Conservation (phyloP, 768 basidiomycete species). For the Auriscalpium vulgare region DNA sequence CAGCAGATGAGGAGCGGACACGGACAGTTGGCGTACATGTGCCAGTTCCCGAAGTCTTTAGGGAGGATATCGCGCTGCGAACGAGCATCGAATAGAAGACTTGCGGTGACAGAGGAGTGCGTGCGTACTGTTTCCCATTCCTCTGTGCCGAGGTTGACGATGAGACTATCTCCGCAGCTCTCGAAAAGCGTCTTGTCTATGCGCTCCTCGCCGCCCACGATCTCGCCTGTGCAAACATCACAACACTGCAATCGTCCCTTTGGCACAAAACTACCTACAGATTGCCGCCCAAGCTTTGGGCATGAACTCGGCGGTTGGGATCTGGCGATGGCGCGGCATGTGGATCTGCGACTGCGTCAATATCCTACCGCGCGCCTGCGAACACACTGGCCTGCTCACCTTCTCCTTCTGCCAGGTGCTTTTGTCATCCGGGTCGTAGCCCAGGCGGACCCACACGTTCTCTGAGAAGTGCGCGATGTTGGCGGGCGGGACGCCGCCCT, state of each 20-base stretch:
- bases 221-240: constrained; percentile 22
- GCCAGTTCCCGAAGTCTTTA: constrained; percentile 29
- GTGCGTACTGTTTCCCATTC: constrained; percentile 19
- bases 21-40: constrained; percentile 14
- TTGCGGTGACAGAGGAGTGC: neutral
- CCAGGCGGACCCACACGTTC: constrained; percentile 28
- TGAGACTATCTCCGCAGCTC: constrained; percentile 26
- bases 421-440: constrained; percentile 26
- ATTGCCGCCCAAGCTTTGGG: constrained; percentile 21
- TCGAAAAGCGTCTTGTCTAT: constrained; percentile 22
- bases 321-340: constrained; percentile 24
- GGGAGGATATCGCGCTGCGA: constrained; percentile 17
- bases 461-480: constrained; percentile 22
- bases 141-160: constrained; percentile 28
- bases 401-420: constrained; percentile 27
- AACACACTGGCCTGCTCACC: constrained; percentile 1
- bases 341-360: constrained; percentile 15
- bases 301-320: constrained; percentile 20
- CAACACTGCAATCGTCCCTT: neutral
- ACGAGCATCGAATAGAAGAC: neutral
- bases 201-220: constrained; percentile 28
- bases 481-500: constrained; percentile 24
- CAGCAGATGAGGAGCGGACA: too few relatives aligned
- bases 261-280: constrained; percentile 3
- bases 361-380: neutral